phyloP scores from a whole-genome alignment of 768 basidiomycete genomes.

The Pisolithus sp. region DNA sequence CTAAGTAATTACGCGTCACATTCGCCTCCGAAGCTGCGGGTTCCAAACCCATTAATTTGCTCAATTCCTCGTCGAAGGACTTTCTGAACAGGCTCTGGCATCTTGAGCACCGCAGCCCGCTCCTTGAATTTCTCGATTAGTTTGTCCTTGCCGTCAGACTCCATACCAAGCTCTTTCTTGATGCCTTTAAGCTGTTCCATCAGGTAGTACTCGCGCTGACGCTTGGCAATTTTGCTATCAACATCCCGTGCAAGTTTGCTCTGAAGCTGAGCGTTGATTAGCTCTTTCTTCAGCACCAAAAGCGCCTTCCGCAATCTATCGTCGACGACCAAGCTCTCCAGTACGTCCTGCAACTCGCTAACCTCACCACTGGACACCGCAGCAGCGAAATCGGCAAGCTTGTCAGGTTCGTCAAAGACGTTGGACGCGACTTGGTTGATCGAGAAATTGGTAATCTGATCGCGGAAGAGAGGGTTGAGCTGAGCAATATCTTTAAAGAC shows the following conservation, averaged over 20 bases:
- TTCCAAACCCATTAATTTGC: slow-evolving; percentile 83
- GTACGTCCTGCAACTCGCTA: slow-evolving; percentile 84
- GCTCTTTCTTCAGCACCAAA: slow-evolving; percentile 92
- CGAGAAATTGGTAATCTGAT: slow-evolving; percentile 95
- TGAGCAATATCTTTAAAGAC: slow-evolving; percentile 99
- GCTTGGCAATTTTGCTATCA: slow-evolving; percentile 89
- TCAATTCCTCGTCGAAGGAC: slow-evolving; percentile 96
- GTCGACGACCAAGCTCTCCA: slow-evolving; percentile 80
- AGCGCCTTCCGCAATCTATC: slow-evolving; percentile 88
- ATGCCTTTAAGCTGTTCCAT: slow-evolving; percentile 97
- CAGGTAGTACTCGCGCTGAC: slow-evolving; percentile 90
- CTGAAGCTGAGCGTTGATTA: slow-evolving; percentile 94
- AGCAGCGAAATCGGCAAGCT: slow-evolving; percentile 94
- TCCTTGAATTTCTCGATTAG: slow-evolving; percentile 89
- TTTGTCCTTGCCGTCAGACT: slow-evolving; percentile 92
- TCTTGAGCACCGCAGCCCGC: slow-evolving; percentile 70
- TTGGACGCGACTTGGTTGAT: slow-evolving; percentile 89
- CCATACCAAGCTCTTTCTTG: slow-evolving; percentile 95
- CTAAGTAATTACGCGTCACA: slow-evolving; percentile 90
- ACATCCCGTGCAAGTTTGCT: slow-evolving; percentile 90
- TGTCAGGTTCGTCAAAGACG: slow-evolving; percentile 96
- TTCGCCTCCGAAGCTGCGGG: slow-evolving; percentile 90
- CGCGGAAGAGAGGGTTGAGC: slow-evolving; percentile 94
- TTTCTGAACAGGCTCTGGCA: slow-evolving; percentile 86
- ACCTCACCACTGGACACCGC: slow-evolving; percentile 94